A percentile compares a stretch with the other conserved stretches of the same genome.
phyloP scores from a whole-genome alignment of 2,329 filamentous ascomycete genomes.

The Venturia asperata region DNA sequence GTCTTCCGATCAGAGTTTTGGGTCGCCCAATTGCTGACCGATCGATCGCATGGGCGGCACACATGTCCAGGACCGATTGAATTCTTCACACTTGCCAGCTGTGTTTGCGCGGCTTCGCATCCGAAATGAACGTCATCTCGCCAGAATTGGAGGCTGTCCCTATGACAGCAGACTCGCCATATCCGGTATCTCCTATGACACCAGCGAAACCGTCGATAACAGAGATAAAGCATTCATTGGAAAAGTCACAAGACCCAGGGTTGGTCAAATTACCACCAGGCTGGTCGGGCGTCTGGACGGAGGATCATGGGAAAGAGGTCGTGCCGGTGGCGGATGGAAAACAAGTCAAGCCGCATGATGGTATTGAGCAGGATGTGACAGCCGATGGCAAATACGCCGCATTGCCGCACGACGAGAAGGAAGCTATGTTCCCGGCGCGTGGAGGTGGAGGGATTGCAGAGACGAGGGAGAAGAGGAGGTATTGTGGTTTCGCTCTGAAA shows the following conservation, averaged over 20 bases:
- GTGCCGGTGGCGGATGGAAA: conserved; percentile 15
- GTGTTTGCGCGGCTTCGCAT: background rate
- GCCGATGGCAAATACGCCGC: conserved; percentile 7
- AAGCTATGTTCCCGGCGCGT: background rate
- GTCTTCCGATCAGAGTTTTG: background rate
- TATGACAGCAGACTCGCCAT: background rate
- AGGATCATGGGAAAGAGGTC: conserved; percentile 14
- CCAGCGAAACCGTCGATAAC: background rate
- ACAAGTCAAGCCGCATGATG: conserved; percentile 2
- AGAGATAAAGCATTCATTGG: background rate
- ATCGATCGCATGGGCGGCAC: background rate
- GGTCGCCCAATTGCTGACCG: background rate
- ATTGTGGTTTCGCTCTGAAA: conserved; percentile 2
- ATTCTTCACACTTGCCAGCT: background rate
- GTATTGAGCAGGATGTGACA: conserved; percentile 3
- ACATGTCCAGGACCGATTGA: background rate
- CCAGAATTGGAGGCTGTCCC: background rate
- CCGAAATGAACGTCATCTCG: background rate
- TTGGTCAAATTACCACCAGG: conserved; percentile 1
- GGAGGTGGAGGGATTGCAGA: background rate
- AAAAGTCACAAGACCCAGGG: background rate
- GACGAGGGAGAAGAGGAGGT: background rate
- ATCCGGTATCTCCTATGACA: background rate
- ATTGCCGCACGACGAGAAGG: conserved; percentile 2
- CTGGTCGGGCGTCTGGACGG: background rate